Conservation (phyloP, 768 basidiomycete species). For the Hemileccinum rubropunctum region DNA sequence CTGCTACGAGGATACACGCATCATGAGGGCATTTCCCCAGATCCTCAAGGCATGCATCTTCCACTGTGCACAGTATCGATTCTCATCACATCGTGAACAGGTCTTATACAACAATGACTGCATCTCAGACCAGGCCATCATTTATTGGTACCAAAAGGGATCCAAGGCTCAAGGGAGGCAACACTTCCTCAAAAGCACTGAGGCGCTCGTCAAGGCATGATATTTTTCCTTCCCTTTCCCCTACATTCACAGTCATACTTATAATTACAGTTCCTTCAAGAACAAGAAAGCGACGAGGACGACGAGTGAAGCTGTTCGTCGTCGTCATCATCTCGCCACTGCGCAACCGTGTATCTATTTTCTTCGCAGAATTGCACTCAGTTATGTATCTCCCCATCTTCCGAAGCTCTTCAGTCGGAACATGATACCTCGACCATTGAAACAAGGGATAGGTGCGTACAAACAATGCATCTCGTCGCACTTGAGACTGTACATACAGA, state of each 20-base stretch:
- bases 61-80: not conserved
- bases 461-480: not conserved
- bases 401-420: not conserved
- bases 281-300: constrained; percentile 76
- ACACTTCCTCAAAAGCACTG: constrained; percentile 88
- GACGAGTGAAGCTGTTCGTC: constrained; percentile 17
- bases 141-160: constrained; percentile 98
- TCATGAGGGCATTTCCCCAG: constrained; percentile 93
- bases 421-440: not conserved
- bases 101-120: constrained; percentile 96
- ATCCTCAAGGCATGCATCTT: constrained; percentile 70
- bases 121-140: constrained; percentile 92
- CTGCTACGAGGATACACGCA: constrained; percentile 94
- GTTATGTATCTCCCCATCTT: constrained; percentile 10
- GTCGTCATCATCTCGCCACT: not conserved
- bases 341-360: constrained; percentile 17
- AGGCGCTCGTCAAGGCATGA: constrained; percentile 82
- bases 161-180: constrained; percentile 94
- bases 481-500: not conserved
- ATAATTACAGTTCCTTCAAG: constrained; percentile 77
- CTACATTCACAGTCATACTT: constrained; percentile 34
- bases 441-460: constrained; percentile 1
- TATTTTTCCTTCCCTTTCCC: not conserved
- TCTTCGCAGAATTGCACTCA: constrained; percentile 13
- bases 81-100: constrained; percentile 38